Evolutionary conservation across 768 basidiomycete genomes (phyloP).

Genomic region (Lepiota brunneoincarnata): DNA sequence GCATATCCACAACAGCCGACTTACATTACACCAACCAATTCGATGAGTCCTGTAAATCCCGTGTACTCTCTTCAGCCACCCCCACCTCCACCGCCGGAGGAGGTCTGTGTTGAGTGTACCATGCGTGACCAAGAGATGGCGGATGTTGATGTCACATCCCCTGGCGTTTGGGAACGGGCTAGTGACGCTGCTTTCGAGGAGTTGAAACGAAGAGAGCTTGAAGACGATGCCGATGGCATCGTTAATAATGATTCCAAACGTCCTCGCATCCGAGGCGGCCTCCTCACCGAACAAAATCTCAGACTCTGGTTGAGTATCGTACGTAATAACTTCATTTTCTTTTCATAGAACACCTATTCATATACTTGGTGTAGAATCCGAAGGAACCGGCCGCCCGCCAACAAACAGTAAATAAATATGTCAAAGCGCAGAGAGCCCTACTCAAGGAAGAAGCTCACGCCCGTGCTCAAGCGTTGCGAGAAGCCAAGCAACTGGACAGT

Average conservation of each 20-base stretch:
- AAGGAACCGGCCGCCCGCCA: constrained; percentile 85
- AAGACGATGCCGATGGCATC: constrained; percentile 57
- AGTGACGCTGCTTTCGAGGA: constrained; percentile 85
- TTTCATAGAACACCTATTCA: constrained; percentile 10
- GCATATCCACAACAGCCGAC: constrained; percentile 76
- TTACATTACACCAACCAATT: constrained; percentile 56
- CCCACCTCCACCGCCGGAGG: constrained; percentile 66
- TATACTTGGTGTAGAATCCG: constrained; percentile 62
- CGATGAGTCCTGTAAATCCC: constrained; percentile 64
- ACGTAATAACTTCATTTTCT: constrained; percentile 27
- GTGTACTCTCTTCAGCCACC: constrained; percentile 56
- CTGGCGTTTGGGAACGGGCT: constrained; percentile 88
- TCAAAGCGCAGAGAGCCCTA: constrained; percentile 76
- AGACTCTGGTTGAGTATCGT: constrained; percentile 80
- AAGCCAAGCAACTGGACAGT: constrained; percentile 72
- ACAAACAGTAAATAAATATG: constrained; percentile 77
- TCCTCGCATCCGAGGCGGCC: constrained; percentile 63
- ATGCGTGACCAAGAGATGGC: constrained; percentile 99
- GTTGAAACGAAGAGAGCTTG: constrained; percentile 64
- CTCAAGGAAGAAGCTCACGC: constrained; percentile 83
- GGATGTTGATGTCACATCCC: constrained; percentile 84
- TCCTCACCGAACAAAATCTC: constrained; percentile 73
- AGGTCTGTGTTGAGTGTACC: constrained; percentile 94
- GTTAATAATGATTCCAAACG: constrained; percentile 52
- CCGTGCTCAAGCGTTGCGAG: constrained; percentile 73